Base-by-base conservation (phyloP, 2,329 filamentous ascomycete genomes). In the Sporothrix sp. region DNA sequence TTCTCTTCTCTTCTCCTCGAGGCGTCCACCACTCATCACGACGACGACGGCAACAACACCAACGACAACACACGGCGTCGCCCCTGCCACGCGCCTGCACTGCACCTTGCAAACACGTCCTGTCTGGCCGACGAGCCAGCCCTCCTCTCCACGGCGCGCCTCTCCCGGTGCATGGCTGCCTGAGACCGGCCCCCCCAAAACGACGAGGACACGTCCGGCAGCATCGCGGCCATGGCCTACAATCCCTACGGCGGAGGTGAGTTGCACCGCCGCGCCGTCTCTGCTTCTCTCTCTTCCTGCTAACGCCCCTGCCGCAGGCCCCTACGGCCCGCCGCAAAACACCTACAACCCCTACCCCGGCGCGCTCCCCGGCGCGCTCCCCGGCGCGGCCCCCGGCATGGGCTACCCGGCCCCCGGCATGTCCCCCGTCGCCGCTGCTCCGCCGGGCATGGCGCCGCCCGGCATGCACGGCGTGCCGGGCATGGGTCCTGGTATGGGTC, bases 321-420 rank as follows among this genome's bases (percentile, higher is more conserved):
- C 79, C 44, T 95, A 89, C 72, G 85, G 84, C 61, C 76, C 79
- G 52, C 84, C 85, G 62, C 85, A 86, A 48, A 23, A 18, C 14
- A 78, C 80, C 58, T 94, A 84, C 70, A 79, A 79, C 58, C 75
- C 74, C 51, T 89, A 86, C 60, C 83, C 84, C 54, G 78, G 76
- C 58, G 72, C 75, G 51, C 69, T 16, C 20, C 46, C 20, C 38
- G 14, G 16, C 7, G 16, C 10, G 11, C 13, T 69, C 52, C 65
- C 68, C 46, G 72, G 79, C n/a, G n/a, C n/a, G n/a, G n/a, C n/a
- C 45, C 83, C 83, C 52, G 82, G 82, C 53, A 84, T 88, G 79
- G 83, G 79, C 58, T 81, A 86, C 61, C 87, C 84, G 68, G 85
- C 86, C 63, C 85, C 86, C 71, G 86, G 85, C 71, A 86, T 88